Conservation (phyloP, 2,329 filamentous ascomycete genomes). For the Cryphonectria carpinicola region DNA sequence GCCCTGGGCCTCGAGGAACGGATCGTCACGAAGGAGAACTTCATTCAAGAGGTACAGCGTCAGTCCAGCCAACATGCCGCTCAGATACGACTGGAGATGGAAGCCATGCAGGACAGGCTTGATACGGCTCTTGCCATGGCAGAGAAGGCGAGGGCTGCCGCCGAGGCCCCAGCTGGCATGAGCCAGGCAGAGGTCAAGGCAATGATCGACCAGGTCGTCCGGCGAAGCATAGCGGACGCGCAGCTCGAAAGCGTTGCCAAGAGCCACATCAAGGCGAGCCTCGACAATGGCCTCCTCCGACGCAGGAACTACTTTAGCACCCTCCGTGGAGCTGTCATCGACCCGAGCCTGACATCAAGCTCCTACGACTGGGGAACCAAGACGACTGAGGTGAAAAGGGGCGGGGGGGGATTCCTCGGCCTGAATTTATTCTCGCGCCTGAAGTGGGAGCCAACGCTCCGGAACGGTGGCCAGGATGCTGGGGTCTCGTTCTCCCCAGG, state of each 20-base stretch:
- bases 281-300: constrained; percentile 49
- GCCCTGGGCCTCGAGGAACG: constrained; percentile 35
- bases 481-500: constrained; percentile 43
- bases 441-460: constrained; percentile 31
- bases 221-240: constrained; percentile 48
- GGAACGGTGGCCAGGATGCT: constrained; percentile 30
- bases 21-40: constrained; percentile 53
- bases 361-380: constrained; percentile 49
- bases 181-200: constrained; percentile 45
- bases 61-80: constrained; percentile 44
- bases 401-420: neutral
- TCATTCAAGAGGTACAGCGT: constrained; percentile 48
- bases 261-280: constrained; percentile 50
- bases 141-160: constrained; percentile 38
- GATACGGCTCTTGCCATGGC: constrained; percentile 34
- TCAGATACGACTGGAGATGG: constrained; percentile 47
- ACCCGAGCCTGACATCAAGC: constrained; percentile 63
- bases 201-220: constrained; percentile 47
- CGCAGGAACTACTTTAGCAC: constrained; percentile 75
- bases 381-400: constrained; percentile 32
- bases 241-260: constrained; percentile 53
- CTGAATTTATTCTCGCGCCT: constrained; percentile 22
- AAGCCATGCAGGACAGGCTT: constrained; percentile 39
- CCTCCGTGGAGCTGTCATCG: constrained; percentile 68
- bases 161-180: constrained; percentile 36